Evolutionary conservation across 441 rosid genomes (phyloP).

Genomic region (Populus hybrid): DNA sequence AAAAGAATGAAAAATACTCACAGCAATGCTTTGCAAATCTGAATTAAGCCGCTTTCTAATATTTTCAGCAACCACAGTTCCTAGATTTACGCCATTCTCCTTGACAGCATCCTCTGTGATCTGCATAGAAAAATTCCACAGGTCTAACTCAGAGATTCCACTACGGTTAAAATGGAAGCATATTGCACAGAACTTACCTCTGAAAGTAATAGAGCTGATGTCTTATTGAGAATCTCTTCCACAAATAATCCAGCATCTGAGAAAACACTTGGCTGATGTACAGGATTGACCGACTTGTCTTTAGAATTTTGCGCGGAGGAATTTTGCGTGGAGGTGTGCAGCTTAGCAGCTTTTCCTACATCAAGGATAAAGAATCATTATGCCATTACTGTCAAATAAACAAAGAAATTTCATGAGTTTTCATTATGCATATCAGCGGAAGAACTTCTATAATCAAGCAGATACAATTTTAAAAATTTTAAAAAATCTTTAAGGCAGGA

Average conservation of each 20-base stretch:
- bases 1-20: slow-evolving; percentile 32
- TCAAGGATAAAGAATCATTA: slow-evolving; percentile 7
- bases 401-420: not conserved
- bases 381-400: not conserved
- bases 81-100: slow-evolving; percentile 49
- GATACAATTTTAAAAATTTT: not conserved
- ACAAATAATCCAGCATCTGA: slow-evolving; percentile 55
- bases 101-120: slow-evolving; percentile 35
- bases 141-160: not conserved
- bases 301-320: slow-evolving; percentile 32
- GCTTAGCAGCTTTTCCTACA: slow-evolving; percentile 54
- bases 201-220: slow-evolving; percentile 51
- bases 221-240: slow-evolving; percentile 62
- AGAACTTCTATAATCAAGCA: not conserved
- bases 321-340: slow-evolving; percentile 31
- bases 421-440: not conserved
- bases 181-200: slow-evolving; percentile 33
- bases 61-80: slow-evolving; percentile 41
- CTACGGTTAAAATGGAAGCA: not conserved
- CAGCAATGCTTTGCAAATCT: slow-evolving; percentile 63
- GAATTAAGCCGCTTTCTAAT: slow-evolving; percentile 47
- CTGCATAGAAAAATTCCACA: slow-evolving; percentile 31
- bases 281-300: slow-evolving; percentile 24
- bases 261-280: slow-evolving; percentile 25
- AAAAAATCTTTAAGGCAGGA: not conserved